Percentiles rank a stretch among this genome's conserved stretches.
phyloP scores from a whole-genome alignment of 2,329 filamentous ascomycete species.

The Curvularia lunata region DNA sequence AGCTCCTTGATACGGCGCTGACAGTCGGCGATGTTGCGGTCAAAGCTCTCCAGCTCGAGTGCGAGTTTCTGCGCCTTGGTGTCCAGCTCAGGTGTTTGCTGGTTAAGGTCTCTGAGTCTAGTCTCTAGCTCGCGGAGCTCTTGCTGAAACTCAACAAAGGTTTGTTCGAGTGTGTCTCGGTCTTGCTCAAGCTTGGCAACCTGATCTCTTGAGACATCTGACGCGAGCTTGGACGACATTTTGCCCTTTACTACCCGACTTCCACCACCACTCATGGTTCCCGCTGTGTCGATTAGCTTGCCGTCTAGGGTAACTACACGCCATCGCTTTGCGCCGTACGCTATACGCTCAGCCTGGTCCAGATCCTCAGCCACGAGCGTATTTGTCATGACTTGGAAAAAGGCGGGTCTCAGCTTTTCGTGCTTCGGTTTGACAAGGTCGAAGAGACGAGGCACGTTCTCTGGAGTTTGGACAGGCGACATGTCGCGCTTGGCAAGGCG shows the following conservation, averaged over 20 bases:
- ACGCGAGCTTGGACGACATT: conserved; percentile 96
- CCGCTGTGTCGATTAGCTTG: conserved; percentile 95
- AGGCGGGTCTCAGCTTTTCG: conserved; percentile 84
- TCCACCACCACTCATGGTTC: conserved; percentile 98
- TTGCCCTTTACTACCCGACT: conserved; percentile 86
- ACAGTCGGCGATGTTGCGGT: conserved; percentile 82
- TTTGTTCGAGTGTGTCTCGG: conserved; percentile 81
- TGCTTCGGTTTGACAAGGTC: conserved; percentile 91
- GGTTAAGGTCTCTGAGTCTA: conserved; percentile 72
- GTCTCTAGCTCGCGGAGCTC: conserved; percentile 81
- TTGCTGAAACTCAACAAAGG: conserved; percentile 83
- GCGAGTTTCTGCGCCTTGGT: conserved; percentile 90
- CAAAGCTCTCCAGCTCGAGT: conserved; percentile 86
- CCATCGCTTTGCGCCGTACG: conserved; percentile 92
- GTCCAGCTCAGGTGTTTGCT: conserved; percentile 82
- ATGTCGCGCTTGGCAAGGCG: conserved; percentile 81
- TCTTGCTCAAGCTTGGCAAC: conserved; percentile 86
- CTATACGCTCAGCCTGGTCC: conserved; percentile 95
- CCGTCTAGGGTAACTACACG: conserved; percentile 94
- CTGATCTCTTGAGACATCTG: conserved; percentile 85
- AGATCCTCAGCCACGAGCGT: conserved; percentile 92
- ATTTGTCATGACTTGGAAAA: conserved; percentile 94
- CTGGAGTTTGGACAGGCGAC: conserved; percentile 81
- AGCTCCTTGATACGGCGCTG: conserved; percentile 87
- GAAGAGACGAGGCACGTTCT: conserved; percentile 89